Evolutionary conservation across 805 yeast genomes (phyloP), one percentile per base, ranked within the genome.

Genomic region (Wickerhamomyces alni): DNA sequence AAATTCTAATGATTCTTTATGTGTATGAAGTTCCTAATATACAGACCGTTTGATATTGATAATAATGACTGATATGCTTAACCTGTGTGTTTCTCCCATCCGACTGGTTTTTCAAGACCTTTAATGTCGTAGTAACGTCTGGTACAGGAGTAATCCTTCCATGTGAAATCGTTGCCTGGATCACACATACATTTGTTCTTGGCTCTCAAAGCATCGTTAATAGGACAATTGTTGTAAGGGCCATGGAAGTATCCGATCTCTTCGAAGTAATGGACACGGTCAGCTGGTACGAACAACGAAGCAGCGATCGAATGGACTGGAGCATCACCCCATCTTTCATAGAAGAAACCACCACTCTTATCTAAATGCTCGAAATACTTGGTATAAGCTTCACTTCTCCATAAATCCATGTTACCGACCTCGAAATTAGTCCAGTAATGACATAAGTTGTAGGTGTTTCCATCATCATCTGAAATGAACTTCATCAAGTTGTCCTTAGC

Each of bases 281-380:
- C 78, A 58, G 74, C 77, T 39, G 83, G 77, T 60, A 86, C 58
- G 66, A 87, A 84, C 48, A 87, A 66, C 5, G 93, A 67, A 17
- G 86, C 95, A 25, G 93, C 96, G 54, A 87, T 80, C 6, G 94
- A 83, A 62, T 87, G 96, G 36, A 87, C 82, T 27, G 96, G 96
- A 21, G 95, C 95, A 62, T 87, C 96, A 52, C 95, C 95, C 96
- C 95, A 86, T 63, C 95, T 74, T 68, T 84, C 88, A 61, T 87
- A 87, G 67, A 83, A 87, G 66, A 87, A 87, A n/a, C 95, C 95
- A 59, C 96, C 95, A 13, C 82, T 75, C 45, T 75, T 61, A 62
- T 87, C 95, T 54, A 87, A 72, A 51, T 71, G 66, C 16, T 84
- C 82, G 52, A 87, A 87, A 62, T 81, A 87, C 41, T 74, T 70